phyloP scores from a whole-genome alignment of 1,284 basidiomycete species.

The Apiotrichum mycotoxinovorans region DNA sequence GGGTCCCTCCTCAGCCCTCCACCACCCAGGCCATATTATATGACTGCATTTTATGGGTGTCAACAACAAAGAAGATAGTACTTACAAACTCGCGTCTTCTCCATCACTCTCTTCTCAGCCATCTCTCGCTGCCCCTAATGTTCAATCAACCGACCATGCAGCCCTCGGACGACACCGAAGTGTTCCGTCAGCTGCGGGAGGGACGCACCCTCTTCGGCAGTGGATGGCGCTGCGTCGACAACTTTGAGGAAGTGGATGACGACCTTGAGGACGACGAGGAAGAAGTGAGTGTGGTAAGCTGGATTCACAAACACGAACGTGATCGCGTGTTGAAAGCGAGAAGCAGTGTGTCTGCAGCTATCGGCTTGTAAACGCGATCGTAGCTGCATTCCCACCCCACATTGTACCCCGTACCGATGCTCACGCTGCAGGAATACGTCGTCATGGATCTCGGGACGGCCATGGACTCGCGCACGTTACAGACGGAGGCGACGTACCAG shows the following conservation, averaged over 20 bases:
- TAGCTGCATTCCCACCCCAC: too few species aligned
- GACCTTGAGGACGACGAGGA: slow-evolving; percentile 38
- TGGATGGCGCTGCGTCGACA: slow-evolving; percentile 39
- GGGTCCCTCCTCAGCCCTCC: too few species aligned
- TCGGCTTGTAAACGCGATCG: too few species aligned
- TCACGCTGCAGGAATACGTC: slow-evolving; percentile 26
- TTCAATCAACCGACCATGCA: not conserved
- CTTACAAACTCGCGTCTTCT: too few species aligned
- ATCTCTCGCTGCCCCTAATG: too few species aligned
- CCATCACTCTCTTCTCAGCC: too few species aligned
- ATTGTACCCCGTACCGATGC: not conserved
- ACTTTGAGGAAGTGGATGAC: slow-evolving; percentile 40
- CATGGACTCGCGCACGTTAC: slow-evolving; percentile 32
- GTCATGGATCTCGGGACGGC: slow-evolving; percentile 41
- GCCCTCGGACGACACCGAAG: slow-evolving; percentile 8
- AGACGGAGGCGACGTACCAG: slow-evolving; percentile 40
- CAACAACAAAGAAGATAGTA: too few species aligned
- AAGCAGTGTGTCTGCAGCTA: too few species aligned
- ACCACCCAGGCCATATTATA: too few species aligned
- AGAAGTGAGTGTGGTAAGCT: slow-evolving; percentile 31
- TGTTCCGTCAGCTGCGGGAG: slow-evolving; percentile 9
- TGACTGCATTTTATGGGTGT: too few species aligned
- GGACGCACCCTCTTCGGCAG: slow-evolving; percentile 29
- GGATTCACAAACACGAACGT: too few species aligned
- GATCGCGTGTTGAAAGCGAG: too few species aligned